Evolutionary conservation across 495 filamentous ascomycete species (phyloP), one percentile per base, ranked within the genome.

Genomic region (Trichoderma reesei): DNA sequence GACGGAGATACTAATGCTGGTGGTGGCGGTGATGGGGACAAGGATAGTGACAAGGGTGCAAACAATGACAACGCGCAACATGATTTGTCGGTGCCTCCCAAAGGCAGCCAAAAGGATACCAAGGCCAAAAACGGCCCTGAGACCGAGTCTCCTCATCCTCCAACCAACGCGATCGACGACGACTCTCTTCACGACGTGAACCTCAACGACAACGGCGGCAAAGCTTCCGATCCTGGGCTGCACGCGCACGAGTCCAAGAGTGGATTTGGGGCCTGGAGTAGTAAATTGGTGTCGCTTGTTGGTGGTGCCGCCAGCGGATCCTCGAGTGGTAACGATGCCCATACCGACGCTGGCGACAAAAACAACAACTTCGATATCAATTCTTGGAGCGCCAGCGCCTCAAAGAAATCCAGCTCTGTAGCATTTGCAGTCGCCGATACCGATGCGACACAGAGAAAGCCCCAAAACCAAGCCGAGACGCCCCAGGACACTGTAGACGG

Each of bases 171-270:
- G 42, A 41, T 41, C 63, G 65, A 60, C 42, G 42, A 75, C 54
- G 74, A 78, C 38, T 60, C 71, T 20, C 79, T 83, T 60, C 68
- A 82, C 41, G 79, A 83, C 5, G 79, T 82, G 68, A 81, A 82
- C 61, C 66, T 83, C 41, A 74, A 80, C 64, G 67, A 68, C 70
- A 3, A 73, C 67, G n/a, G 70, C 72, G n/a, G 73, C 72, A 42
- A 42, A 42, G 48, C 3, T 20, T 62, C 76, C 20, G 75, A 77
- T 63, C 44, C 76, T 7, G 74, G 68, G 65, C 77, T 74, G 67
- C 68, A 64, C 38, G 48, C 69, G 31, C 69, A 73, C 39, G 72
- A 73, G 10, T 65, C 65, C 39, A 75, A 76, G 66, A 65, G 69
- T 41, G 42, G 16, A 34, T 69, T 78, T 65, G 73, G 75, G 66